Base-by-base conservation (phyloP, 441 rosid genomes). In the Gossypium schwendimanii region DNA sequence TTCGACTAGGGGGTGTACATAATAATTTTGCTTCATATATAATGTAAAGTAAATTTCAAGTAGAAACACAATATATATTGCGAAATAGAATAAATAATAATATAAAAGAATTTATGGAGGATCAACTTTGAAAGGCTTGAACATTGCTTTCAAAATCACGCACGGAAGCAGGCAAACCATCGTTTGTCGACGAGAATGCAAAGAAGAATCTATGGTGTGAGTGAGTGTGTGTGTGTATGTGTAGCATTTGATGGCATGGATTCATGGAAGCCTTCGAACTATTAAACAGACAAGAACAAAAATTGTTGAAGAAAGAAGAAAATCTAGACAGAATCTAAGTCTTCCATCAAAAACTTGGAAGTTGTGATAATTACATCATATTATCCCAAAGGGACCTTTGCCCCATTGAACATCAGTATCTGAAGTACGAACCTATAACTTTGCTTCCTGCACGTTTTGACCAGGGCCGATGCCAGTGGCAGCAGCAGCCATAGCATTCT, bases 181-280 rank as follows among this genome's bases (percentile, higher is more conserved):
- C 83, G 87, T 65, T 83, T 87, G 24, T 78, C 87, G 2, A 88
- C 91, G 1, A 82, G 50, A 63, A 53, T 90, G 72, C 94, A 90
- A 76, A 90, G 92, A 63, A 83, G 79, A 3, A 81, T 87, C 18
- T 86, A 88, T 71, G 90, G 96, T 31, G 33, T 31, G 6, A 31
- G 33, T 4, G 33, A 31, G 33, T 0, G 6, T 0, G 6, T 28
- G 33, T 28, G 33, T 26, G 31, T 26, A 26, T 3, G 1, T 23
- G 26, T 12, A 58, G 14, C 24, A 58, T 58, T 24, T 58, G 5
- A 31, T 2, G 14, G 12, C 44, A 39, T 39, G 26, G 31, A 39
- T 63, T 41, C 23, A 63, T 18, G 41, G 9, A 20, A 10, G 20
- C 11, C 17, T 6, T 4, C 52, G 12, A 31, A 62, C 14, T 3